Percentiles rank a stretch among this genome's conserved stretches.
Evolutionary conservation across 1,284 basidiomycete species (phyloP).

Genomic region (Schizophyllum amplum): DNA sequence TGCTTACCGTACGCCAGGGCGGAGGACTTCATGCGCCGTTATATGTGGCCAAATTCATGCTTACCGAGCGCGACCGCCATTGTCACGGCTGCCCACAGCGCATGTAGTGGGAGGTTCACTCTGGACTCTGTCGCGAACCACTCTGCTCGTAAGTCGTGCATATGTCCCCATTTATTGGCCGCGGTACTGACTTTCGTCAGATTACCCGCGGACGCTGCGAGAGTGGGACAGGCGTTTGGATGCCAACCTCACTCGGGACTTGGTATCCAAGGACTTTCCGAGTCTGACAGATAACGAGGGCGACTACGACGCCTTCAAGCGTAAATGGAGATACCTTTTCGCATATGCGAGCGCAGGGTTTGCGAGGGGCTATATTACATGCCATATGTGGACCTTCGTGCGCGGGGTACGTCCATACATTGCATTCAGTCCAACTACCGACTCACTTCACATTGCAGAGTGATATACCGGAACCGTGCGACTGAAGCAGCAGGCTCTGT

Average conservation of each 20-base stretch:
- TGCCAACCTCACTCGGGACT: slow-evolving; percentile 48
- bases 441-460: slow-evolving; percentile 20
- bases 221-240: slow-evolving; percentile 80
- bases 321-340: slow-evolving; percentile 75
- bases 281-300: slow-evolving; percentile 37
- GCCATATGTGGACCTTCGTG: slow-evolving; percentile 66
- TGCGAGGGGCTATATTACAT: slow-evolving; percentile 67
- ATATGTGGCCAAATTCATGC: slow-evolving; percentile 91
- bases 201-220: slow-evolving; percentile 83
- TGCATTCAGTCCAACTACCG: neutral
- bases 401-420: slow-evolving; percentile 36
- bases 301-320: slow-evolving; percentile 57
- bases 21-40: slow-evolving; percentile 84
- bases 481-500: slow-evolving; percentile 19
- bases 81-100: slow-evolving; percentile 56
- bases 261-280: slow-evolving; percentile 50
- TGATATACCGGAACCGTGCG: slow-evolving; percentile 35
- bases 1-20: slow-evolving; percentile 18
- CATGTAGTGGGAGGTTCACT: slow-evolving; percentile 67
- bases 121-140: slow-evolving; percentile 85
- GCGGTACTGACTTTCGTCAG: slow-evolving; percentile 24
- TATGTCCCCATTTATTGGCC: slow-evolving; percentile 3
- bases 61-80: slow-evolving; percentile 74
- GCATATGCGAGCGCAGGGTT: slow-evolving; percentile 71
- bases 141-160: slow-evolving; percentile 52